Evolutionary conservation across 441 rosid species (phyloP), one percentile per base, ranked within the genome.

Genomic region (Populus trichocarpa): DNA sequence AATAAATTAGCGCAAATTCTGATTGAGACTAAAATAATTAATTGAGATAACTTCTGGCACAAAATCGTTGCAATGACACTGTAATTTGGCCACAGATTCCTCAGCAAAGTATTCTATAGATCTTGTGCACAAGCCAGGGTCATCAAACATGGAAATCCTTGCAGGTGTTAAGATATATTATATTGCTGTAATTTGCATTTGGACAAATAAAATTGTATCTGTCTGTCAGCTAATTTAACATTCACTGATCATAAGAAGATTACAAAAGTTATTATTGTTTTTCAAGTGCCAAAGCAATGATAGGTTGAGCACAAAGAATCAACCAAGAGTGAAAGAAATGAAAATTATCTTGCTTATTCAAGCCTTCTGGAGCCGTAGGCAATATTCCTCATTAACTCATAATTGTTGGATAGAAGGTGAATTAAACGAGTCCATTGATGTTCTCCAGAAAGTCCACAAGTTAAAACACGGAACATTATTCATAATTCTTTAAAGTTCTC

Each of bases 141-240:
- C 68, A 59, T 72, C 46, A 71, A 57, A 32, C 46, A 42, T 22
- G 46, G 63, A 69, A 63, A 74, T 42, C 36, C 59, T 26, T 66
- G 13, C 23, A 25, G 20, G 40, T 20, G 42, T 30, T 20, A 66
- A 74, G 59, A 10, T 11, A 42, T 40, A 50, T 13, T 16, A 18
- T 18, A 6, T 28, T 50, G 65, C 12, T 22, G 6, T 18, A 14
- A 35, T 36, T 16, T 30, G 66, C 38, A 72, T 53, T 28, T 72
- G 57, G 20, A 22, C 20, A 30, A 46, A 25, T 46, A 42, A 12
- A 18, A 32, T 33, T 73, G 23, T 72, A 12, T 32, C 4, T 18
- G 36, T 33, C 50, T 66, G 32, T 36, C 61, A 22, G 69, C 61
- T 74, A 65, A 74, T 57, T 71, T 40, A 59, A 74, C 14, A 64